Percentiles rank a stretch among this genome's conserved stretches.
Conservation (phyloP, 148 eudicot genomes). For the Nyssa sinensis region DNA sequence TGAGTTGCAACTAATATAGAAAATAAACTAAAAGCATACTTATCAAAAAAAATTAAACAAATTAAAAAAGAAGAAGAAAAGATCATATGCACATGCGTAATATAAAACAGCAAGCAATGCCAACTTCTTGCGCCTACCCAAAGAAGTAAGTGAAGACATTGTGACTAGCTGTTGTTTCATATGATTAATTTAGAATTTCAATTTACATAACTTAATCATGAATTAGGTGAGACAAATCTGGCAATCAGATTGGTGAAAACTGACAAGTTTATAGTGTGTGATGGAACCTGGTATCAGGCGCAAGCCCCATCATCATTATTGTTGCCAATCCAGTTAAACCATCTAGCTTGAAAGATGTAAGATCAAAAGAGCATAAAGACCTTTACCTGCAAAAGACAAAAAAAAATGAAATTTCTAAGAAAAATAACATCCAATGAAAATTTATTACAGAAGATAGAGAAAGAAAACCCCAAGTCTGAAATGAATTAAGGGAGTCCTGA, state of each 20-base stretch:
- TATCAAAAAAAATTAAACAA: too few relatives aligned
- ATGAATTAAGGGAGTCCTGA: background rate
- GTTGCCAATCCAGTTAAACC: background rate
- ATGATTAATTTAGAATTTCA: background rate
- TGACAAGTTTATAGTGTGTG: background rate
- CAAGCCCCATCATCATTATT: background rate
- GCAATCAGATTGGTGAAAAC: background rate
- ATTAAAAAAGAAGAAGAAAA: too few relatives aligned
- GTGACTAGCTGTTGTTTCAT: background rate
- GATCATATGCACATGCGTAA: too few relatives aligned
- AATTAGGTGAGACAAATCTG: background rate
- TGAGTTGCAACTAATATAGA: too few relatives aligned
- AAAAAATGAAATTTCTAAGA: background rate
- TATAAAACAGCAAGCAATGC: background rate
- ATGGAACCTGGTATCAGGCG: background rate
- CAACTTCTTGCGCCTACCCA: background rate
- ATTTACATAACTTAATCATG: background rate
- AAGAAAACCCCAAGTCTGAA: background rate
- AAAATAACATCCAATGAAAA: conserved; percentile 25
- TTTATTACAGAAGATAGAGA: background rate
- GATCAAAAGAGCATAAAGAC: background rate
- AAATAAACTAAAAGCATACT: too few relatives aligned
- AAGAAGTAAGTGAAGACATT: background rate
- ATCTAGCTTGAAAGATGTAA: background rate
- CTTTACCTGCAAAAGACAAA: background rate